phyloP scores from a whole-genome alignment of 306 rosid genomes.

The Clitoria ternatea region DNA sequence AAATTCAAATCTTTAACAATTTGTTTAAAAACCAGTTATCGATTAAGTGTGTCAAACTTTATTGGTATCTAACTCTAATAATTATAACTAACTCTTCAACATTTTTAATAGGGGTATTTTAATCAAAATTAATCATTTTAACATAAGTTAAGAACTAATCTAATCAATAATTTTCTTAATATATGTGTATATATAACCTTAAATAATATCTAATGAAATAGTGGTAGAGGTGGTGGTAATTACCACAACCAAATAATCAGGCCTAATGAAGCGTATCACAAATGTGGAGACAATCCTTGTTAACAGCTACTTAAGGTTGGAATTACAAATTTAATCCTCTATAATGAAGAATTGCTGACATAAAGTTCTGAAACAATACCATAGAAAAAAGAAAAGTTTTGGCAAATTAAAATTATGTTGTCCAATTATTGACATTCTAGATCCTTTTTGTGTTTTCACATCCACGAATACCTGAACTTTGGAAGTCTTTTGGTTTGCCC shows the following conservation, averaged over 20 bases:
- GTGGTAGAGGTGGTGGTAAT: too few relatives aligned
- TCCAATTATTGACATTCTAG: background rate
- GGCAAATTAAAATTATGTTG: background rate
- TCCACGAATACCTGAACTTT: conserved; percentile 58
- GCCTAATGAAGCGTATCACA: background rate
- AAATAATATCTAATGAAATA: too few relatives aligned
- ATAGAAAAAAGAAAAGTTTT: background rate
- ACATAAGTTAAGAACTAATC: too few relatives aligned
- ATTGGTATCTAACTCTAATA: too few relatives aligned
- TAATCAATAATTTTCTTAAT: too few relatives aligned
- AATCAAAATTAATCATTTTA: too few relatives aligned
- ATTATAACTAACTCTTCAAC: too few relatives aligned
- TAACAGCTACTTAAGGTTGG: background rate
- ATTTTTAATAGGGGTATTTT: too few relatives aligned
- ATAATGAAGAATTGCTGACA: background rate
- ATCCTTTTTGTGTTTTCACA: background rate
- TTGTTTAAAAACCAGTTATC: too few relatives aligned
- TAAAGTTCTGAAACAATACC: background rate
- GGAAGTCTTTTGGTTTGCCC: conserved; percentile 55
- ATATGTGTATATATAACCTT: too few relatives aligned
- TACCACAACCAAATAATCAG: background rate
- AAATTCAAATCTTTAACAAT: too few relatives aligned
- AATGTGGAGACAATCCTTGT: background rate
- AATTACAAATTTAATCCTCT: background rate
- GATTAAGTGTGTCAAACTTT: too few relatives aligned